Conservation (phyloP, 2,329 filamentous ascomycete species). For the Colletotrichum truncatum region DNA sequence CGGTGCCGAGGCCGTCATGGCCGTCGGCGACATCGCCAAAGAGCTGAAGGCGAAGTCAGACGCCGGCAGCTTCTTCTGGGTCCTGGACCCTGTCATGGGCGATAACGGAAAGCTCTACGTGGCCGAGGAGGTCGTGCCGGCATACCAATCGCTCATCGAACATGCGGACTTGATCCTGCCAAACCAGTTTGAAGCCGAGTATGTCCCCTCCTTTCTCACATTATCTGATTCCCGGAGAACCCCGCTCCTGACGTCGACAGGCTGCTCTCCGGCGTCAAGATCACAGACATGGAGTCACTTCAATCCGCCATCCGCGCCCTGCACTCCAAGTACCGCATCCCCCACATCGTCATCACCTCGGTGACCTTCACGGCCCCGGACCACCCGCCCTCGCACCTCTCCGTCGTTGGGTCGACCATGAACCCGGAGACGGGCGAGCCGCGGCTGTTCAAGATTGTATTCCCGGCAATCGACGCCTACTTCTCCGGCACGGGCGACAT, state of each 20-base stretch:
- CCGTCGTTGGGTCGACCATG: slow-evolving; percentile 81
- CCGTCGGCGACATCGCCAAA: slow-evolving; percentile 84
- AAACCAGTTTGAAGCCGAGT: slow-evolving; percentile 98
- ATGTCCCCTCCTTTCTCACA: slow-evolving; percentile 43
- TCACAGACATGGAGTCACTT: slow-evolving; percentile 78
- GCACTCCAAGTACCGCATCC: slow-evolving; percentile 79
- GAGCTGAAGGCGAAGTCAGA: slow-evolving; percentile 75
- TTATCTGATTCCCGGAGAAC: neutral
- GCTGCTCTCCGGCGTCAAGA: slow-evolving; percentile 84
- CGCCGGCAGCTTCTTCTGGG: slow-evolving; percentile 92
- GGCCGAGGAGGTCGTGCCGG: slow-evolving; percentile 88
- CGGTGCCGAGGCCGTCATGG: slow-evolving; percentile 83
- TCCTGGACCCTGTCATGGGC: slow-evolving; percentile 97
- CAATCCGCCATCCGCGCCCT: slow-evolving; percentile 78
- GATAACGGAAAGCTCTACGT: slow-evolving; percentile 95
- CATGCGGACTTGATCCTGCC: slow-evolving; percentile 92
- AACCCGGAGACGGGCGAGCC: slow-evolving; percentile 59
- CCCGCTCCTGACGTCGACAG: slow-evolving; percentile 51
- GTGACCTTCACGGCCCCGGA: slow-evolving; percentile 72
- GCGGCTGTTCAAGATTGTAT: slow-evolving; percentile 87
- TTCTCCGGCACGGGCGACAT: slow-evolving; percentile 98
- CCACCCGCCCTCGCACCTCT: slow-evolving; percentile 63
- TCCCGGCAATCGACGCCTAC: slow-evolving; percentile 89
- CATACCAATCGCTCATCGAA: slow-evolving; percentile 81
- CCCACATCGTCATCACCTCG: slow-evolving; percentile 93